Evolutionary conservation across 495 filamentous ascomycete genomes (phyloP), one percentile per base, ranked within the genome.

Genomic region (Penicillium bovifimosum): DNA sequence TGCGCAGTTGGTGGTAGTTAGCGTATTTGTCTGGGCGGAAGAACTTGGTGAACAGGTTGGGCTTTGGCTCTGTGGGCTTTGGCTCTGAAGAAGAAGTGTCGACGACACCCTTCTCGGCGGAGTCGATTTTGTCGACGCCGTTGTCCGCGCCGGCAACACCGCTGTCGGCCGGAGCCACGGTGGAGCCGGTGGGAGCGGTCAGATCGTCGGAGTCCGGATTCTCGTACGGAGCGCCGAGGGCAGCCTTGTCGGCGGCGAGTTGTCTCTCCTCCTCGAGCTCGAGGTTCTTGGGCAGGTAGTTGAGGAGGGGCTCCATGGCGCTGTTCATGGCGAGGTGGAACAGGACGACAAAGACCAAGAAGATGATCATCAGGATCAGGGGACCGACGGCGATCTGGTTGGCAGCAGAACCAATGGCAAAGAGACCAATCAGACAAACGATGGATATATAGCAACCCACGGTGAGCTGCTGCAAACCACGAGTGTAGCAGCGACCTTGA

Each of bases 401-500:
- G 47, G 71, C 82, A 18, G 71, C 78, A 7, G 73, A 71, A 9
- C 77, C 82, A 43, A 91, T 85, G 53, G 77, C 90, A 58, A 97
- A 93, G 13, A 98, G 80, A 56, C 91, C 93, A 50, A 98, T 89
- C 73, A 98, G 76, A 70, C 90, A 96, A 52, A 92, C 60, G 53
- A 91, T 83, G 31, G 83, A 79, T 13, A 98, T 72, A 68, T 98
- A 98, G 49, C 93, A 78, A 56, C 93, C 93, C 1, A 87, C 84
- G 36, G 91, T 86, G 54, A 95, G 82, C 56, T 98, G 93, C 66
- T 96, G 91, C 54, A 98, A 72, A n/a, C 88, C 93, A 32, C 84
- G 83, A 5, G 87, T 84, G 65, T 96, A 98, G 54, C 87, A 81
- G 32, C 87, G 81, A 49, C 93, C 93, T 58, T 95, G 90, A 24